phyloP scores from a whole-genome alignment of 768 basidiomycete species.

The Pleurotus pulmonarius region DNA sequence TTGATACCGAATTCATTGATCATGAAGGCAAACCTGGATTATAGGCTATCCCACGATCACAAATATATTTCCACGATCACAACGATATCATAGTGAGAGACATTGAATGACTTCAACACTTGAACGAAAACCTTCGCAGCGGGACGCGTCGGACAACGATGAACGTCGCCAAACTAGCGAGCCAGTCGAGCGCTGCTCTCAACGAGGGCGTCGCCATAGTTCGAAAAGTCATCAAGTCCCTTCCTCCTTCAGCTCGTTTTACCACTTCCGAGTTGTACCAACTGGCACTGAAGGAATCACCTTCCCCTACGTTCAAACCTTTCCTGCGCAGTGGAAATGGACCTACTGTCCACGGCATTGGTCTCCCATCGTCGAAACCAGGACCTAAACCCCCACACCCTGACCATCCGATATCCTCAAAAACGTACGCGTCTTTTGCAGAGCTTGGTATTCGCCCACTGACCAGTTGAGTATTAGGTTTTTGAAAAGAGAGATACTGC shows the following conservation, averaged over 20 bases:
- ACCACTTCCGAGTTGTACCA: slow-evolving; percentile 35
- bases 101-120: no score
- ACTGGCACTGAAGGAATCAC: slow-evolving; percentile 25
- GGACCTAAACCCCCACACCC: slow-evolving; percentile 31
- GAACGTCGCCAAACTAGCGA: not conserved
- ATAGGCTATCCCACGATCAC: no score
- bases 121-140: no score
- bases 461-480: slow-evolving; percentile 33
- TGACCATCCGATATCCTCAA: slow-evolving; percentile 50
- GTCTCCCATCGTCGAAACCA: not conserved
- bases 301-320: slow-evolving; percentile 19
- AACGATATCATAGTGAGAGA: no score
- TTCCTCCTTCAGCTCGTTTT: slow-evolving; percentile 24
- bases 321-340: no score
- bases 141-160: not conserved
- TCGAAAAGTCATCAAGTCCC: slow-evolving; percentile 23
- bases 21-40: no score
- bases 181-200: not conserved
- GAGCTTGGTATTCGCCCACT: not conserved
- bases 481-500: slow-evolving; percentile 50
- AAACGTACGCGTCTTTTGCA: slow-evolving; percentile 32
- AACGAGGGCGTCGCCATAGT: slow-evolving; percentile 22
- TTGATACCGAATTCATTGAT: no score
- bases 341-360: no score
- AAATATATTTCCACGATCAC: no score